Base-by-base conservation (phyloP, 1,139 yeast species). In the Scheffersomyces titani region DNA sequence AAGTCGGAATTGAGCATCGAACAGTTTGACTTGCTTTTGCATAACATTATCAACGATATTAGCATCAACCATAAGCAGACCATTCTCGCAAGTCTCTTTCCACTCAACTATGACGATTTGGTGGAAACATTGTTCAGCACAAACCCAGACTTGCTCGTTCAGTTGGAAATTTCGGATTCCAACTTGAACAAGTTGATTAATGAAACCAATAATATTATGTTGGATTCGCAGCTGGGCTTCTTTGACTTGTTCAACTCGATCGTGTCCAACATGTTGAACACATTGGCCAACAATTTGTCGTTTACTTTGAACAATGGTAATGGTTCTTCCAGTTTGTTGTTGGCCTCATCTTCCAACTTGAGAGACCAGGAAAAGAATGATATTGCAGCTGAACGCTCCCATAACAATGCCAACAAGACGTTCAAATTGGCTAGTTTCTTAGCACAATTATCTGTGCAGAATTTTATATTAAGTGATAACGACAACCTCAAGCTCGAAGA, bases 371-470 rank as follows among this genome's bases (percentile, higher is more conserved):
- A 56, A 19, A 24, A 68, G 66, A 57, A 59, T 24, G 73, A 70
- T 30, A 50, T 69, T 51, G 63, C 55, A 6, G 62, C 22, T 16
- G 24, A 46, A n/a, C 13, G n/a, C 16, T 22, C 13, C 20, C 24
- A 19, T 21, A 9, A 16, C 22, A 46, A 61, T 11, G 51, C 65
- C 2, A 67, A 65, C 36, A 68, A 69, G 49, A 64, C 69, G 16
- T 81, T 79, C 66, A 90, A 87, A 72, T 80, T 89, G 63, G 97
- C 93, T 20, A 85, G 84, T 56, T 79, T 86, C 61, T 77, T 87
- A 60, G 93, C 94, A 2, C 86, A 84, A 58, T 77, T 88, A 52
- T 83, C 91, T 3, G 81, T 87, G 53, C 94, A 89, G 67, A 85
- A 89, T 49, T 84, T 82, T 58, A 80, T 81, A 45, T 73, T 89